Percentiles rank a stretch among this genome's conserved stretches.
These are phyloP conservation scores for Raffaelea albimanens DNA, from an alignment of 2,329 filamentous ascomycete genomes.

Conservation along the genomic window DNA sequence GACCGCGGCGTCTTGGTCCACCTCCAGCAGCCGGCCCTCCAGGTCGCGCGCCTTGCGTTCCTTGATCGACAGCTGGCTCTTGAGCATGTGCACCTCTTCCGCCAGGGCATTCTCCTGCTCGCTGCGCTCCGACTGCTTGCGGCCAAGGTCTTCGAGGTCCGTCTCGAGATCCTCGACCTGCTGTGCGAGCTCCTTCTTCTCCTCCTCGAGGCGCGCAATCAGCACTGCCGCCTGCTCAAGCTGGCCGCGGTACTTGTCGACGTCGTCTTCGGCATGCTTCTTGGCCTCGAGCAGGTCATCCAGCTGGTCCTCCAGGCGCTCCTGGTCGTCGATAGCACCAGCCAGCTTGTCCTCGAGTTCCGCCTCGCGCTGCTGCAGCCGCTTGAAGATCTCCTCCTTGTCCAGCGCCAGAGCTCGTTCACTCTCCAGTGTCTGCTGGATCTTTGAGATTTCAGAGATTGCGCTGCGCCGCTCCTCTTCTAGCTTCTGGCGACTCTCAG, in stretches of 20 bases:
- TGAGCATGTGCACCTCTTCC: constrained; percentile 82
- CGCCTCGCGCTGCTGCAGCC: constrained; percentile 82
- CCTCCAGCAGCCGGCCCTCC: constrained; percentile 71
- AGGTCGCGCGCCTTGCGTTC: constrained; percentile 84
- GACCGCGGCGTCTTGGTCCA: constrained; percentile 81
- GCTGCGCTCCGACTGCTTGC: constrained; percentile 62
- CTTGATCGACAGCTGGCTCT: constrained; percentile 81
- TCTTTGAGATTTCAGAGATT: constrained; percentile 75
- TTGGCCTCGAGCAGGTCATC: constrained; percentile 84
- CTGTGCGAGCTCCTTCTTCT: constrained; percentile 66
- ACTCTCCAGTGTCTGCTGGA: constrained; percentile 90
- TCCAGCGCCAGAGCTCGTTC: constrained; percentile 92
- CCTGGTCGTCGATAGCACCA: constrained; percentile 87
- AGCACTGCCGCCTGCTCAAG: constrained; percentile 86
- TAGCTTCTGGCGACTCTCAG: constrained; percentile 63
- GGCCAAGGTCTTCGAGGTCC: constrained; percentile 61
- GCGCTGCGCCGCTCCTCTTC: constrained; percentile 88
- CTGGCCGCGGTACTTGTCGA: constrained; percentile 68
- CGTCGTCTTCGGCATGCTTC: constrained; percentile 77
- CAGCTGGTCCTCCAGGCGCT: constrained; percentile 85
- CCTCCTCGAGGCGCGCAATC: constrained; percentile 75
- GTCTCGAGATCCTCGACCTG: constrained; percentile 61
- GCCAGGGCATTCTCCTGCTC: constrained; percentile 66
- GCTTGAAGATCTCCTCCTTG: constrained; percentile 98
- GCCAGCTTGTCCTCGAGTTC: constrained; percentile 90